A percentile compares a stretch with the other conserved stretches of the same genome.
These are phyloP conservation scores for Tubosaeta brunneosetosa DNA, from an alignment of 768 basidiomycete genomes.

Conservation along the genomic window DNA sequence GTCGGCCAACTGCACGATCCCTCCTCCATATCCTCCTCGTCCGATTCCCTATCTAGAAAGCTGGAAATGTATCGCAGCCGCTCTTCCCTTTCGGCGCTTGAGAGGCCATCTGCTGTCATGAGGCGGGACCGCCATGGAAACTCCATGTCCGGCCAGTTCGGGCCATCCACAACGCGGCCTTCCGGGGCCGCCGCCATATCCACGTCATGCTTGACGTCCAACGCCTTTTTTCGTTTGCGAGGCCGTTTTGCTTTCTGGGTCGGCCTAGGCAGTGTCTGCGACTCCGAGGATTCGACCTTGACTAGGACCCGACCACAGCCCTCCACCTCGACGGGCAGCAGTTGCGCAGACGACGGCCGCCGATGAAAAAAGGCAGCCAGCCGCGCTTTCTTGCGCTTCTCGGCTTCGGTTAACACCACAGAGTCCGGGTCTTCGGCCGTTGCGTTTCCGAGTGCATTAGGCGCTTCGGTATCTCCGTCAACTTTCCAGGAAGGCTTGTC, in stretches of 20 bases:
- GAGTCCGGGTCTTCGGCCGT: conserved; percentile 7
- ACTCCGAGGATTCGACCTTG: conserved; percentile 45
- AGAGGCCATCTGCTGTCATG: conserved; percentile 49
- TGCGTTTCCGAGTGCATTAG: conserved; percentile 9
- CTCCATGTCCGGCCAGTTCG: conserved; percentile 75
- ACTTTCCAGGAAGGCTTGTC: conserved; percentile 20
- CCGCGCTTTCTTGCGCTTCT: conserved; percentile 62
- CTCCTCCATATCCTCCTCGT: conserved; percentile 39
- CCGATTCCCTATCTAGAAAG: conserved; percentile 72
- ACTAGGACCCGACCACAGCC: conserved; percentile 70
- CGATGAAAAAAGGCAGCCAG: conserved; percentile 61
- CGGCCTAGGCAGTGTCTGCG: conserved; percentile 26
- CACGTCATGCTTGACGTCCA: conserved; percentile 18
- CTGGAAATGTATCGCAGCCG: conserved; percentile 61
- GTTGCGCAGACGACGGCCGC: conserved; percentile 32
- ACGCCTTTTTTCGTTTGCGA: conserved; percentile 50
- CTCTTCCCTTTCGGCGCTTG: conserved; percentile 54
- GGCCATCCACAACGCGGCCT: conserved; percentile 41
- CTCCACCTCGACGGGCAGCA: conserved; percentile 62
- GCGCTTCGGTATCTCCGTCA: conserved; percentile 13
- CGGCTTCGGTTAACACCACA: conserved; percentile 43
- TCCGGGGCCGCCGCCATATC: conserved; percentile 15
- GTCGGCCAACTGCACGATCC: conserved; percentile 9
- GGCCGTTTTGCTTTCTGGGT: conserved; percentile 36
- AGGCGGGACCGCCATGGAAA: conserved; percentile 72